phyloP scores from a whole-genome alignment of 2,329 filamentous ascomycete species.

The Fusarium xyrophilum region DNA sequence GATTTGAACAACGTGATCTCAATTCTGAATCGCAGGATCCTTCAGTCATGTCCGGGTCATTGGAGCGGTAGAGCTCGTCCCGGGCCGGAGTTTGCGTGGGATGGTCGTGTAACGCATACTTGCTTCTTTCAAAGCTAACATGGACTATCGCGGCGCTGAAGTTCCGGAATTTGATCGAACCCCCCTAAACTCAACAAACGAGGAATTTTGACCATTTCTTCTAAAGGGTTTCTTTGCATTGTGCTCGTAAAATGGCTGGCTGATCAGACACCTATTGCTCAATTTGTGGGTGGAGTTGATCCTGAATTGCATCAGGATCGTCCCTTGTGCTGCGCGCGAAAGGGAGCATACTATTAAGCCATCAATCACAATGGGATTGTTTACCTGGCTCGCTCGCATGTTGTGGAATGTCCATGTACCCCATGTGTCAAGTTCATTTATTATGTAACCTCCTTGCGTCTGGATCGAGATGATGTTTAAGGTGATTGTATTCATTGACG shows the following conservation, averaged over 20 bases:
- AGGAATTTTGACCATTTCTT: not conserved
- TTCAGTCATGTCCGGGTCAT: slow-evolving; percentile 10
- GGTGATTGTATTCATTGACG: not conserved
- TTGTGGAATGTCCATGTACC: not conserved
- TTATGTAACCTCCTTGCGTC: not conserved
- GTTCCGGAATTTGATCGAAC: not conserved
- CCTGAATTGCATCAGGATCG: slow-evolving; percentile 8
- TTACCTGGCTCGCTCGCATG: not conserved
- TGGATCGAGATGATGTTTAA: slow-evolving; percentile 11
- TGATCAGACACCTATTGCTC: slow-evolving; percentile 4
- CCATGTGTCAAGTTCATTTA: not conserved
- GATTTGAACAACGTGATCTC: slow-evolving; percentile 29
- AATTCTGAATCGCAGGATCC: not conserved
- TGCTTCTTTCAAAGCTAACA: not conserved
- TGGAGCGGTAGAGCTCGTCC: slow-evolving; percentile 7
- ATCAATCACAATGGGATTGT: not conserved
- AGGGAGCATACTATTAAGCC: not conserved
- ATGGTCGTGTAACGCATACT: not conserved
- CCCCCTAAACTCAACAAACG: not conserved
- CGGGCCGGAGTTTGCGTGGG: slow-evolving; percentile 8
- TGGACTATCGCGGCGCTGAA: not conserved
- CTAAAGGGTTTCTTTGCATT: not conserved
- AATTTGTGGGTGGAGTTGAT: not conserved
- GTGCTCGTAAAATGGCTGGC: not conserved
- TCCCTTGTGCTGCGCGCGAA: not conserved